Conservation (phyloP, 2,329 filamentous ascomycete species). For the Madurella mycetomatis region DNA sequence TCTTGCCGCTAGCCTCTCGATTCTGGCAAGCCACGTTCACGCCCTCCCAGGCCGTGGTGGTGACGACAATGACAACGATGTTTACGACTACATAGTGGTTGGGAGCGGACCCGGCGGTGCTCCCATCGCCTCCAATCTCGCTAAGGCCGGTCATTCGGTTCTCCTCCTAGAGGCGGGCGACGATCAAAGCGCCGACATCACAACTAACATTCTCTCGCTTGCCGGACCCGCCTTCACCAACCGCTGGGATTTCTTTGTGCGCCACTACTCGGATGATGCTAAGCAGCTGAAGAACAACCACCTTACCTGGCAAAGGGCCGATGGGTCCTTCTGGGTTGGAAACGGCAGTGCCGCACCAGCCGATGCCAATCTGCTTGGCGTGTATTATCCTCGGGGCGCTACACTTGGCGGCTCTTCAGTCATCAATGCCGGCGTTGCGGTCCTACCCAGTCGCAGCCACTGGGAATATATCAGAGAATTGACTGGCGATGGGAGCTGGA, state of each 20-base stretch:
- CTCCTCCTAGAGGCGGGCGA: slow-evolving; percentile 53
- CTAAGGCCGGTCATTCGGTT: slow-evolving; percentile 47
- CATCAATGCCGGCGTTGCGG: slow-evolving; percentile 31
- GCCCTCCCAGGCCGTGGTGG: background rate
- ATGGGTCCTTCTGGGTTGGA: slow-evolving; percentile 28
- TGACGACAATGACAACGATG: slow-evolving; percentile 1
- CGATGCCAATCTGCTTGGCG: slow-evolving; percentile 29
- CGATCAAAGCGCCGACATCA: slow-evolving; percentile 41
- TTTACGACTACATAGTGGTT: slow-evolving; percentile 49
- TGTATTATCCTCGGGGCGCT: slow-evolving; percentile 37
- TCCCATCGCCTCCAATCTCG: slow-evolving; percentile 48
- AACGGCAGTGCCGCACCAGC: slow-evolving; percentile 25
- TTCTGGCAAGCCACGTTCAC: slow-evolving; percentile 1
- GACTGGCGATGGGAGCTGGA: slow-evolving; percentile 22
- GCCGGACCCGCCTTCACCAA: slow-evolving; percentile 42
- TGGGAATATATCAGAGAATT: slow-evolving; percentile 27
- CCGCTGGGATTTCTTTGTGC: slow-evolving; percentile 55
- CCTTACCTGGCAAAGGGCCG: slow-evolving; percentile 42
- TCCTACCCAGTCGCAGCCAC: slow-evolving; percentile 32
- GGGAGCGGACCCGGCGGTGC: slow-evolving; percentile 50
- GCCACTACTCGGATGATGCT: slow-evolving; percentile 47
- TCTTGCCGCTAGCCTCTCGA: slow-evolving; percentile 1
- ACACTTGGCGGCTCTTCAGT: slow-evolving; percentile 36
- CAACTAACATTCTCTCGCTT: slow-evolving; percentile 43
- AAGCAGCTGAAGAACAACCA: slow-evolving; percentile 46